Base-by-base conservation (phyloP, 306 rosid genomes). In the Prunus davidiana region DNA sequence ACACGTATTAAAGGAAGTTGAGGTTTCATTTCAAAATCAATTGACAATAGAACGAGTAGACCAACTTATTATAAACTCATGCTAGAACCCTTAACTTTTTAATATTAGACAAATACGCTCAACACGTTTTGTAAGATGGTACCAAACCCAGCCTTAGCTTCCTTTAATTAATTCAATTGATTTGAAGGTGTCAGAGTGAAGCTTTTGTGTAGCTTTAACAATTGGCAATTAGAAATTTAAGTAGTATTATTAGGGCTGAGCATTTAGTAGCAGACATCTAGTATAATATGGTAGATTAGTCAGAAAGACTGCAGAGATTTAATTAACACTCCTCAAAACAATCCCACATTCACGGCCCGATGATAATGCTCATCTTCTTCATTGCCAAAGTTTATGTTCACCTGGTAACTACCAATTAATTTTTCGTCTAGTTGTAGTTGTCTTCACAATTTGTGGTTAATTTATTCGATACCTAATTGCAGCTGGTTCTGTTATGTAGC, bases 31-130 rank as follows among this genome's bases (percentile, higher is more conserved):
- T 0, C 8, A 34, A 34, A 34, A 34, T 0, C 0, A 34, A 34
- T 6, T 34, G 41, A 0, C 8, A 34, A 34, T 5, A 0, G 0
- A 6, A 0, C 0, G 41, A 0, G 7, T 34, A 34, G 2, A 0
- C 41, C 1, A 34, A 34, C 7, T 34, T 2, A 7, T 34, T 34
- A 34, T 34, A 34, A 34, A 6, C 41, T 0, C 6, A 34, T 0
- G 0, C 0, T 34, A 34, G 0, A 1, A 34, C 8, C 0, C 41
- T 34, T 34, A 6, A 34, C 7, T 34, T 34, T 34, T 34, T 0
- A 34, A 34, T 1, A 0, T 34, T 1, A 5, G 41, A 34, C 8
- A 6, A 34, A 34, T 8, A 34, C 8, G 0, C 41, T 34, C 41
- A 5, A 5, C 41, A 1, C 41, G 8, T 34, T 34, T 34, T 1